Conservation (phyloP, 2,329 filamentous ascomycete genomes). For the Colletotrichum navitas region DNA sequence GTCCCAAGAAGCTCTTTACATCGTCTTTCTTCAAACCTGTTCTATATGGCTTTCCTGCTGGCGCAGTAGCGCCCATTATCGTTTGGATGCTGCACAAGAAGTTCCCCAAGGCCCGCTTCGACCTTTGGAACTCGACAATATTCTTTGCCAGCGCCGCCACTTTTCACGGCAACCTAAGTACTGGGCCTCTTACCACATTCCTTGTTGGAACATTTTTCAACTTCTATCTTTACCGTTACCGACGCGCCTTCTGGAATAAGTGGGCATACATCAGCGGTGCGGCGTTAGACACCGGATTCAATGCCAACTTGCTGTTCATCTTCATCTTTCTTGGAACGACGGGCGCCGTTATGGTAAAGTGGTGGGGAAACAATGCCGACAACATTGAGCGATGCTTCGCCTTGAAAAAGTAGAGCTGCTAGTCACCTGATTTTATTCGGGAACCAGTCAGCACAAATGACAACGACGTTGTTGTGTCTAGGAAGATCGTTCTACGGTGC, state of each 20-base stretch:
- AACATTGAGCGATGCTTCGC: slow-evolving; percentile 72
- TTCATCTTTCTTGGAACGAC: slow-evolving; percentile 71
- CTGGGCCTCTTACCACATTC: slow-evolving; percentile 69
- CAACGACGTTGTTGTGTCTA: rapidly evolving
- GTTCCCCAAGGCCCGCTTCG: slow-evolving; percentile 66
- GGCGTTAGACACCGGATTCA: slow-evolving; percentile 73
- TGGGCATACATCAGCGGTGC: slow-evolving; percentile 74
- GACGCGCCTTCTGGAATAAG: slow-evolving; percentile 68
- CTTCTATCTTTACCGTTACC: slow-evolving; percentile 67
- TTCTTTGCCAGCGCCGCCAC: slow-evolving; percentile 68
- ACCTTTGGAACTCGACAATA: slow-evolving; percentile 72
- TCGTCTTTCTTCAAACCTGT: slow-evolving; percentile 61
- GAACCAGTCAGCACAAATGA: too few relatives aligned
- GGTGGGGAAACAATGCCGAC: slow-evolving; percentile 71
- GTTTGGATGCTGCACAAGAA: slow-evolving; percentile 64
- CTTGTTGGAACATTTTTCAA: slow-evolving; percentile 71
- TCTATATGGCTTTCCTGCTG: slow-evolving; percentile 66
- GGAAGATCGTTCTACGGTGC: too few relatives aligned
- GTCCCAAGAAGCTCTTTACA: slow-evolving; percentile 57
- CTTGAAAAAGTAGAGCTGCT: slow-evolving; percentile 44
- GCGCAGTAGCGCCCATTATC: slow-evolving; percentile 59
- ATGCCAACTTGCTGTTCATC: slow-evolving; percentile 70
- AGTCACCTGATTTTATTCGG: not conserved
- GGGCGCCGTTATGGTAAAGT: slow-evolving; percentile 69
- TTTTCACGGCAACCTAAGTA: slow-evolving; percentile 73